Base-by-base conservation (phyloP, 306 rosid species). In the Luffa aegyptiaca region DNA sequence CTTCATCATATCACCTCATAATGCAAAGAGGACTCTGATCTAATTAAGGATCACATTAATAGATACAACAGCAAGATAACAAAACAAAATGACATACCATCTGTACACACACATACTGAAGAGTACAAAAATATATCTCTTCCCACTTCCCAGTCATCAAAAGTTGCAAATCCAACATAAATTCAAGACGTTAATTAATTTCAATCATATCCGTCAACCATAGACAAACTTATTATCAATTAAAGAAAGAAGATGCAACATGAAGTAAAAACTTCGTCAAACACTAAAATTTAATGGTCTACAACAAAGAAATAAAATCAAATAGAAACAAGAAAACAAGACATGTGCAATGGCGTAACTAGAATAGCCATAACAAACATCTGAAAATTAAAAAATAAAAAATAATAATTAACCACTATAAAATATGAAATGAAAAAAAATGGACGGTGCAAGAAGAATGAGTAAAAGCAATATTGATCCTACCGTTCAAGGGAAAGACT, bases 1-100 rank as follows among this genome's bases (percentile, higher is more conserved):
- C 90, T 86, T 78, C 90, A 90, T 89, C 92, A 83, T 83, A 87
- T 20, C 64, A 45, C 61, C 72, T 83, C 55, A 73, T 68, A 41
- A 81, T 16, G 56, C 80, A 81, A 78, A 80, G 66, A 33, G 36
- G 77, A 69, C 4, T 20, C 39, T 72, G 3, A 3, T 21, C 41
- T 72, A 21, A 46, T 45, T 20, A 58, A 72, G 17, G 16, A 20
- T 44, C 26, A 68, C 18, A 41, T 41, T 68, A 68, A 68, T 17
- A 17, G 11, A 44, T 41, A 8, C 31, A 39, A 66, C 49, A 39
- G 26, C 26, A 41, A 35, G 45, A 64, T 4, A 36, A 13, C 37
- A 14, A 35, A 64, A 64, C 45, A 35, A 64, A 58, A 9, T 58
- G 11, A 0, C 36, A 58, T 58, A 3, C 14, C 36, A 58, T 58